Evolutionary conservation across 495 filamentous ascomycete genomes (phyloP), one percentile per base, ranked within the genome.

Genomic region (Hamigera avellanea): DNA sequence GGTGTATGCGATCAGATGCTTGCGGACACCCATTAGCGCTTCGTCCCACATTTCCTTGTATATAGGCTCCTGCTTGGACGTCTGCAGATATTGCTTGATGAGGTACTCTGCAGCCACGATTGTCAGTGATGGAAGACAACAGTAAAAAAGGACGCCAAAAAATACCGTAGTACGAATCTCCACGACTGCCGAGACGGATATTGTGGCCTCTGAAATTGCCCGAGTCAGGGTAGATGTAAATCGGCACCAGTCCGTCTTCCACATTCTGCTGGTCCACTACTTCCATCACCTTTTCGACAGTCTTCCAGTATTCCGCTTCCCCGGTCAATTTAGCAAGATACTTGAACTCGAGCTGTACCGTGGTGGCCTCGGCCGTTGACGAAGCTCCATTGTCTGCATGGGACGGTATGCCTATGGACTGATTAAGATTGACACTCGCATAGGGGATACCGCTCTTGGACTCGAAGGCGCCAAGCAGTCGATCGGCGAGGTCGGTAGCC

Each of bases 51-150:
- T 82, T 3, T 89, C 83, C 31, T 77, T 67, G 57, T 96, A 99
- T 6, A 96, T 61, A 1, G 77, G 70, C 54, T 98, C 91, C 45
- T 86, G 69, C 55, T 83, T 76, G 14, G 80, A 81, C 7, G 93
- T 99, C 50, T 96, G 91, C 3, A 93, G 67, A 52, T 91, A 95
- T 53, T 96, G 89, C 60, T 96, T 96, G 64, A 96, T 86, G 26
- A 95, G 75, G 54, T 95, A 95, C 57, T 96, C 86, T 77, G 27
- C 18, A 34, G 17, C 23, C 6, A 17, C 10, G 1, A 8, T 44
- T 32, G 47, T 53, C 21, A 42, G 32, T 32, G 28, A 39, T 26
- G 32, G 21, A 35, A 43, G 13, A 21, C 26, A 44, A 10, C 34
- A 41, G 28, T 18, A 30, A 7, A 19, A 14, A 1, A 1, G 17